Evolutionary conservation across 495 filamentous ascomycete genomes (phyloP).

Genomic region (Aspergillus leporis): DNA sequence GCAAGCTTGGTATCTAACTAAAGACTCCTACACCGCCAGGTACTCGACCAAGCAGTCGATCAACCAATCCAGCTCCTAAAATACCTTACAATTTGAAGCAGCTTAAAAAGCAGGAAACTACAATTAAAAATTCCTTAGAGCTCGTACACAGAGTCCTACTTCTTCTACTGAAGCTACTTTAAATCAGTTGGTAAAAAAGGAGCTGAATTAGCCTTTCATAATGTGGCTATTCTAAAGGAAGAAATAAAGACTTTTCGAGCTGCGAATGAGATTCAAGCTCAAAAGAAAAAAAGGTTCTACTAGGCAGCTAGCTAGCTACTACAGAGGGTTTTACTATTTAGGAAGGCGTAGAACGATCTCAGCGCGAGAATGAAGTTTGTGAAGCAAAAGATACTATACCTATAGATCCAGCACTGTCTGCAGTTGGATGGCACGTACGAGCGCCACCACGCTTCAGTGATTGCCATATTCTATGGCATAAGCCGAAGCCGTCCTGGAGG

Average conservation of each 20-base stretch:
- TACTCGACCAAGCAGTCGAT: too few species aligned
- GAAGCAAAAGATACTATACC: slow-evolving; percentile 1
- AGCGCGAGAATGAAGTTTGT: background rate
- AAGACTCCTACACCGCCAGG: background rate
- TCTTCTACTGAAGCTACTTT: slow-evolving; percentile 6
- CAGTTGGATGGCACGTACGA: slow-evolving; percentile 5
- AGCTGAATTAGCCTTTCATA: slow-evolving; percentile 6
- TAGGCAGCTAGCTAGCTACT: background rate
- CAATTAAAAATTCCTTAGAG: slow-evolving; percentile 5
- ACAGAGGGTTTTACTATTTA: background rate
- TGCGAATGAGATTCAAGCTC: background rate
- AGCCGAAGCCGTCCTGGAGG: slow-evolving; percentile 8
- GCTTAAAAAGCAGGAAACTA: slow-evolving; percentile 7
- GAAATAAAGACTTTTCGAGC: background rate
- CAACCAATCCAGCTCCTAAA: slow-evolving; percentile 3
- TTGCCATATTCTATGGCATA: slow-evolving; percentile 11
- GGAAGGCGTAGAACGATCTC: background rate
- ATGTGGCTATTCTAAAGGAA: background rate
- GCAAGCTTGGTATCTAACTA: background rate
- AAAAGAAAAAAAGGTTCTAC: background rate
- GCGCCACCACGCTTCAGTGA: slow-evolving; percentile 13
- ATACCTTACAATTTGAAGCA: slow-evolving; percentile 1
- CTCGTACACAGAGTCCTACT: slow-evolving; percentile 2
- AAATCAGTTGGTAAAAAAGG: slow-evolving; percentile 10
- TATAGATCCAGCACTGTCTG: background rate